Base-by-base conservation (phyloP, 176 grass and related monocot genomes). In the Aechmea fasciata region DNA sequence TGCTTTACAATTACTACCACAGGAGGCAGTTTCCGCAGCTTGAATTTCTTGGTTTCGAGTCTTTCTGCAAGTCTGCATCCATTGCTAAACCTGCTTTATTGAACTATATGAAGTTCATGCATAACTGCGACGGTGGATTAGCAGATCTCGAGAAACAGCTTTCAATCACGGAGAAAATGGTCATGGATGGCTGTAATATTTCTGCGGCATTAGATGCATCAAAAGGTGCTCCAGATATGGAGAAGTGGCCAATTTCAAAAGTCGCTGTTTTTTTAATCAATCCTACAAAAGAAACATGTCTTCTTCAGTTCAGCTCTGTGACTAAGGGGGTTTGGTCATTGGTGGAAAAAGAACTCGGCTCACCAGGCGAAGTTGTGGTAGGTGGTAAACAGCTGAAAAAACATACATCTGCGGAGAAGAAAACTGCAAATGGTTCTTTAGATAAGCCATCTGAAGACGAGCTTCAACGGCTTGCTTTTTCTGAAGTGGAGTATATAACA, bases 1-100 rank as follows among this genome's bases (percentile, higher is more conserved):
- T 96, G 53, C 47, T 96, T 23, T 96, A 86, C 41, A 96, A 96
- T 22, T 96, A 88, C 72, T 91, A 88, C 75, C 80, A 96, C 50
- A 61, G 85, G 12, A 96, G 84, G 48, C 80, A 86, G 54, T 86
- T 69, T 41, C 88, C 71, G 2, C 53, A 80, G 11, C 76, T 88
- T 25, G 74, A 59, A 13, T 84, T 86, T 59, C 73, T 72, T 11
- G 54, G 55, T 57, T 33, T 70, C 25, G 69, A 74, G 23, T 69
- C 69, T 20, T 85, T 88, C n/a, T 80, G 66, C 71, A 51, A 20
- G 64, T 53, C 20, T 12, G 73, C 87, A 10, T 75, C 11, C 54
- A 54, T 85, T 76, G 24, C 41, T 69, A 66, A 79, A n/a, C 67
- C 75, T 3, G 6, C 47, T 50, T 57, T 91, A 28, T 70, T 71